Percentiles rank a stretch among this genome's conserved stretches.
Evolutionary conservation across 805 yeast genomes (phyloP).

Genomic region (Myxozyma nipponensis): DNA sequence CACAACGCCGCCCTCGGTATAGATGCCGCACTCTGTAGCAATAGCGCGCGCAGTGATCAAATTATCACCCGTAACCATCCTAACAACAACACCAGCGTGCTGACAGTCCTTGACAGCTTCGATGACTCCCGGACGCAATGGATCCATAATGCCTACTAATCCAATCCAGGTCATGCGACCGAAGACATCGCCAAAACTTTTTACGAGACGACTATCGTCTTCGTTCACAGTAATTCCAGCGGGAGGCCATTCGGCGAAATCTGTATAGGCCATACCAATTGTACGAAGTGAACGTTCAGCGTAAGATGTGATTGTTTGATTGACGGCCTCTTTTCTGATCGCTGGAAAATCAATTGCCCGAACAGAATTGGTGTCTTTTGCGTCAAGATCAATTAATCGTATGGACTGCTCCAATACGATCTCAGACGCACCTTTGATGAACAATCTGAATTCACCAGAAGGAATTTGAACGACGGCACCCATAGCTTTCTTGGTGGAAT

Average conservation of each 20-base stretch:
- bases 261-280: constrained; percentile 79
- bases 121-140: constrained; percentile 84
- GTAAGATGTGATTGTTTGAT: constrained; percentile 48
- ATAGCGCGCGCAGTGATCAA: constrained; percentile 87
- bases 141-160: constrained; percentile 92
- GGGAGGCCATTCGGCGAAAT: constrained; percentile 71
- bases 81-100: constrained; percentile 86
- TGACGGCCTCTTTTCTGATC: constrained; percentile 33
- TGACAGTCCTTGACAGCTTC: constrained; percentile 83
- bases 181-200: constrained; percentile 26
- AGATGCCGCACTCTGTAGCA: constrained; percentile 79
- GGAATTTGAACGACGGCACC: constrained; percentile 62
- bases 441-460: constrained; percentile 50
- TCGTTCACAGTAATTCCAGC: constrained; percentile 33
- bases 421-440: constrained; percentile 93
- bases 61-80: constrained; percentile 99
- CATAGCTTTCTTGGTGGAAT: constrained; percentile 89
- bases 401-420: constrained; percentile 53
- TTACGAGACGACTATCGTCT: constrained; percentile 29
- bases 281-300: constrained; percentile 85
- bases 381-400: constrained; percentile 1
- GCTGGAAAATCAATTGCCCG: constrained; percentile 25
- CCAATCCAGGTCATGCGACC: constrained; percentile 54
- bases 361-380: constrained; percentile 27
- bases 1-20: constrained; percentile 50